phyloP scores from a whole-genome alignment of 2,329 filamentous ascomycete species.

The Scedosporium apiospermum region DNA sequence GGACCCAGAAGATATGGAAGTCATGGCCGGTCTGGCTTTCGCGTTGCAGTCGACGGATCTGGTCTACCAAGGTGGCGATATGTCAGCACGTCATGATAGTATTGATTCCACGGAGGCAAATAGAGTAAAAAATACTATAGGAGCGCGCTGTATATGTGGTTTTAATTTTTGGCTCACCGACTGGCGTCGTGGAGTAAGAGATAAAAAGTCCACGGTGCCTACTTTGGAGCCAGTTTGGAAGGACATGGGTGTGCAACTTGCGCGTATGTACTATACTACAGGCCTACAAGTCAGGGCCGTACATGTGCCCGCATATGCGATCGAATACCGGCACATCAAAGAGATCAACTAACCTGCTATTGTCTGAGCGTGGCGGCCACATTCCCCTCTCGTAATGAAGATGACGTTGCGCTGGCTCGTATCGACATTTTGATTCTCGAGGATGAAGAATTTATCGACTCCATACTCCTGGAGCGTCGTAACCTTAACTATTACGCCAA shows the following conservation, averaged over 20 bases:
- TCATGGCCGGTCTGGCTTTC: constrained; percentile 89
- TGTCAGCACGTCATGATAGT: constrained; percentile 49
- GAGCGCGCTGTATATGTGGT: constrained; percentile 6
- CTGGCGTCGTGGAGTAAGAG: constrained; percentile 12
- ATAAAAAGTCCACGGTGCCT: constrained; percentile 42
- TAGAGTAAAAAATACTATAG: constrained; percentile 4
- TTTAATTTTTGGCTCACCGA: constrained; percentile 10
- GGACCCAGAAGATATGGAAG: constrained; percentile 94
- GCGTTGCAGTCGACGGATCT: constrained; percentile 81
- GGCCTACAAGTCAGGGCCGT: neutral
- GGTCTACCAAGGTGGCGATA: constrained; percentile 46
- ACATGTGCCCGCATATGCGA: neutral
- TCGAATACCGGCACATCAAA: neutral
- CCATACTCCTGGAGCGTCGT: constrained; percentile 94
- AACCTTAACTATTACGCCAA: constrained; percentile 90
- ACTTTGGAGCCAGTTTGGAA: constrained; percentile 29
- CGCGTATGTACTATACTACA: neutral
- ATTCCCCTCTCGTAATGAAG: constrained; percentile 87
- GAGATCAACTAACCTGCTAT: constrained; percentile 69
- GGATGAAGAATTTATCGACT: constrained; percentile 92
- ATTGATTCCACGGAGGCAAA: constrained; percentile 10
- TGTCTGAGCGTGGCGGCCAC: constrained; percentile 68
- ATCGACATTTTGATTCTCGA: constrained; percentile 93
- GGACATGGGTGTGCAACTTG: neutral
- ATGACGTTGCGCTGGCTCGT: constrained; percentile 90